phyloP scores from a whole-genome alignment of 495 filamentous ascomycete genomes.

The Penicillium robsamsonii region DNA sequence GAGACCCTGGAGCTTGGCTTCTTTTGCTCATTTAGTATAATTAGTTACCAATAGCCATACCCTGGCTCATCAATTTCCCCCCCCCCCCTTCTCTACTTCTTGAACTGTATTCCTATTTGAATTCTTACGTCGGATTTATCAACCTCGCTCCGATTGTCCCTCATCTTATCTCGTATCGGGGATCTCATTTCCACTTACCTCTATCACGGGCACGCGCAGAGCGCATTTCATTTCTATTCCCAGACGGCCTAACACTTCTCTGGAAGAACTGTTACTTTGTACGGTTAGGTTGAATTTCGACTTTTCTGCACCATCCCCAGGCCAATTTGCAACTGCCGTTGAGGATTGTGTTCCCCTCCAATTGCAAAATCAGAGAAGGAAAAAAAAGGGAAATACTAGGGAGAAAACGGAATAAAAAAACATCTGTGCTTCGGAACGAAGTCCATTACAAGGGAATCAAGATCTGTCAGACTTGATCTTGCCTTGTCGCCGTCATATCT shows the following conservation, averaged over 20 bases:
- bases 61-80: conserved; percentile 16
- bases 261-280: conserved; percentile 25
- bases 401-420: background rate
- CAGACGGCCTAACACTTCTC: conserved; percentile 15
- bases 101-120: conserved; percentile 8
- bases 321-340: conserved; percentile 36
- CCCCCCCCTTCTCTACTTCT: conserved; percentile 8
- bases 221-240: background rate
- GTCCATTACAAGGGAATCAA: background rate
- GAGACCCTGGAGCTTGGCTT: conserved; percentile 36
- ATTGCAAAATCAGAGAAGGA: conserved; percentile 12
- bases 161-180: conserved; percentile 8
- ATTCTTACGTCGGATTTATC: conserved; percentile 8
- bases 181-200: background rate
- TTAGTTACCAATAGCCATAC: conserved; percentile 19
- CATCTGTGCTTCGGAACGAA: background rate
- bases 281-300: conserved; percentile 18
- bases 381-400: conserved; percentile 3
- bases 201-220: conserved; percentile 2
- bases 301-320: conserved; percentile 23
- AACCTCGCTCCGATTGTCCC: conserved; percentile 8
- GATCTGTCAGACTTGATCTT: conserved; percentile 1
- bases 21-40: conserved; percentile 17
- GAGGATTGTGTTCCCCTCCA: conserved; percentile 28
- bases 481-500: background rate